Evolutionary conservation across 2,329 filamentous ascomycete species (phyloP).

Genomic region (Leptographium lundbergii): DNA sequence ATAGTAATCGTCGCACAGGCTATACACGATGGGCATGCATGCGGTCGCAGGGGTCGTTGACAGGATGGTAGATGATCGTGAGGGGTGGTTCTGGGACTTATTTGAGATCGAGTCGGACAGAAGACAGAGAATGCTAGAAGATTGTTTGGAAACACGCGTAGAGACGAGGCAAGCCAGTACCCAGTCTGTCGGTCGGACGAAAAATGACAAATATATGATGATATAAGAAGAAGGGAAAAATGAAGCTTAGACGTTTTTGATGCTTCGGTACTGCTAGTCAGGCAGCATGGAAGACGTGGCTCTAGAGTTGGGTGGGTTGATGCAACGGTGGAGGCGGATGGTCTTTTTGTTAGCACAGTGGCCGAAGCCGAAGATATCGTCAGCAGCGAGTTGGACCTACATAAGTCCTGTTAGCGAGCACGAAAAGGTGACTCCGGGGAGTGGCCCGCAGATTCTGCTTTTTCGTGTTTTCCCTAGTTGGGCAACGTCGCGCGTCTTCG

Average conservation of each 20-base stretch:
- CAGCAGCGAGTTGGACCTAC: not conserved
- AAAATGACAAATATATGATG: not conserved
- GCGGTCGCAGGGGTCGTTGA: not conserved
- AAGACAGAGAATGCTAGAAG: not conserved
- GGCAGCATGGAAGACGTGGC: not conserved
- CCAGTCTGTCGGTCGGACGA: not conserved
- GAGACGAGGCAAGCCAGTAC: not conserved
- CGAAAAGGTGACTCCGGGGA: not conserved
- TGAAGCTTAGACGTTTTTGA: not conserved
- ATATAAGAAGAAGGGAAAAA: not conserved
- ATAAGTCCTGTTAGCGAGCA: not conserved
- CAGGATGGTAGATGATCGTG: not conserved
- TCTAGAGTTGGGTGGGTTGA: not conserved
- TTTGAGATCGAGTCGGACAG: conserved; percentile 3
- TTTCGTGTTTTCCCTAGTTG: not conserved
- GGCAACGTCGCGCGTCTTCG: not conserved
- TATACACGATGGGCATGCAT: not conserved
- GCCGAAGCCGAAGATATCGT: not conserved
- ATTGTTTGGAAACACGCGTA: not conserved
- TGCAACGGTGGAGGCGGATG: not conserved
- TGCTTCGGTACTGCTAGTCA: not conserved
- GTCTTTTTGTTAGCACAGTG: not conserved
- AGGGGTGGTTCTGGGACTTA: not conserved
- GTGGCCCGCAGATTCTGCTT: not conserved
- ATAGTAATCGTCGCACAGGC: not conserved